Conservation (phyloP, 345 rosid genomes). For the Lepidium aucheri region DNA sequence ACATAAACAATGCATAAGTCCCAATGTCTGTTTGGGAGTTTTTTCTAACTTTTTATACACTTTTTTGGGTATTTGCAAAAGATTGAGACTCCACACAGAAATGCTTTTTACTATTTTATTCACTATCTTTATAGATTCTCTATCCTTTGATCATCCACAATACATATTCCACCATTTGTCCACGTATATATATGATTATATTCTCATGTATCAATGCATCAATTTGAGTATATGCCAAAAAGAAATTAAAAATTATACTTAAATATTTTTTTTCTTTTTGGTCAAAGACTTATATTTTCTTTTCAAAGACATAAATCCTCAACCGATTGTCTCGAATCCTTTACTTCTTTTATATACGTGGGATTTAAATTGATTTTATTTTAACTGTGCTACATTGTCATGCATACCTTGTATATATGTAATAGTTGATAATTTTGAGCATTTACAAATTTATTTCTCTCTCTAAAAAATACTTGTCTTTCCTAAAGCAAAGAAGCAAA, state of each 20-base stretch:
- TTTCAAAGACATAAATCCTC: constrained; percentile 19
- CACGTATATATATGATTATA: neutral
- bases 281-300: neutral
- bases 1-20: constrained; percentile 23
- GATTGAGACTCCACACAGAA: constrained; percentile 26
- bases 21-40: constrained; percentile 14
- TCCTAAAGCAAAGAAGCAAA: constrained; percentile 28
- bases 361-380: no score
- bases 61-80: constrained; percentile 28
- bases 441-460: neutral
- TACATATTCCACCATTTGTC: neutral
- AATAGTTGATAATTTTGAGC: neutral
- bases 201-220: constrained; percentile 14
- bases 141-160: neutral
- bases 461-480: constrained; percentile 22
- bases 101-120: constrained; percentile 16
- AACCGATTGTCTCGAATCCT: constrained; percentile 15
- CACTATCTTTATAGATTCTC: constrained; percentile 23
- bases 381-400: no score
- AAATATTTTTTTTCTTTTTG: no score
- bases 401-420: no score
- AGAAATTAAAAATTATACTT: neutral
- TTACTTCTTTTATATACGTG: neutral
- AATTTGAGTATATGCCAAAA: constrained; percentile 20
- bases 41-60: constrained; percentile 6